Evolutionary conservation across 345 rosid genomes (phyloP).

Genomic region (Clausena lansium): DNA sequence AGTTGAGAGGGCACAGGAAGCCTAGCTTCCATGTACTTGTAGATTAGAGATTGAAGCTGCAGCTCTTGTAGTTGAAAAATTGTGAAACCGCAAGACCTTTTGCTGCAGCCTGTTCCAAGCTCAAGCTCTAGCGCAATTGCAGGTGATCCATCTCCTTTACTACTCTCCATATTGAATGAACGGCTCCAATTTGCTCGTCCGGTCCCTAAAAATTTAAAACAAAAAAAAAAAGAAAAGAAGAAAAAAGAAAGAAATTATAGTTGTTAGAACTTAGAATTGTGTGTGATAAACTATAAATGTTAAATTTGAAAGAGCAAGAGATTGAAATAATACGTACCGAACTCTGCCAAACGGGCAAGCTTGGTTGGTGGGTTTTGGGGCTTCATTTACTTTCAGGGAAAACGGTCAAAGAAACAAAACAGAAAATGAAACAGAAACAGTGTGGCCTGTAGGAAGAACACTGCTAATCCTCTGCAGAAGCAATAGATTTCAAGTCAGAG

Average conservation of each 20-base stretch:
- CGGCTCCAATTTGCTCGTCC: conserved; percentile 12
- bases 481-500: conserved; percentile 13
- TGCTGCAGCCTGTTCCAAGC: conserved; percentile 26
- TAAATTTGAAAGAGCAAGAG: background rate
- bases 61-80: conserved; percentile 49
- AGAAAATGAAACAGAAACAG: conserved; percentile 4
- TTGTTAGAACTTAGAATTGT: background rate
- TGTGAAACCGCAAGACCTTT: conserved; percentile 32
- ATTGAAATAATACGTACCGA: background rate
- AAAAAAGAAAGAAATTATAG: no score
- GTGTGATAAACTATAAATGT: background rate
- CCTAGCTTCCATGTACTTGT: conserved; percentile 41
- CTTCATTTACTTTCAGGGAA: conserved; percentile 22
- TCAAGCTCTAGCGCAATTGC: conserved; percentile 38
- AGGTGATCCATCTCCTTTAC: conserved; percentile 22
- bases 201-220: conserved; percentile 14
- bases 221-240: no score
- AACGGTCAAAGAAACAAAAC: background rate
- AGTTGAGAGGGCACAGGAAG: conserved; percentile 45
- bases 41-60: conserved; percentile 42
- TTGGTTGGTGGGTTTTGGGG: conserved; percentile 23
- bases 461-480: conserved; percentile 16
- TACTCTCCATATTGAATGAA: conserved; percentile 26
- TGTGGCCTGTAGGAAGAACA: background rate
- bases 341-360: conserved; percentile 26